Evolutionary conservation across 768 basidiomycete genomes (phyloP).

Genomic region (Russula sp.): DNA sequence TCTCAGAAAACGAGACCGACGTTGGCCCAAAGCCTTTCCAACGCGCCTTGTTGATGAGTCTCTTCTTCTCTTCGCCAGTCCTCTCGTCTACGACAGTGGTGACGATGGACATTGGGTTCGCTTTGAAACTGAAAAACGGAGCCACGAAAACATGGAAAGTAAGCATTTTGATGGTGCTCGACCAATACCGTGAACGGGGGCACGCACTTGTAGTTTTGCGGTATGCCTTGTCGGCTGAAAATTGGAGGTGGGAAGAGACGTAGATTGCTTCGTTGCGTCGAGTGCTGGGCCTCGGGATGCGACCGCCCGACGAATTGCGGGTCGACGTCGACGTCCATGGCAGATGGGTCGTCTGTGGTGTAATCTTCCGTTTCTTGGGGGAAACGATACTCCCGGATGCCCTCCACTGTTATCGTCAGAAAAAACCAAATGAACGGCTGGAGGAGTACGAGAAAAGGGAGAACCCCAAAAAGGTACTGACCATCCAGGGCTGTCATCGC

Average conservation of each 20-base stretch:
- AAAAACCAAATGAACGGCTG: background rate
- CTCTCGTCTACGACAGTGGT: constrained; percentile 61
- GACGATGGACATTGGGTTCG: constrained; percentile 65
- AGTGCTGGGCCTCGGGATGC: constrained; percentile 9
- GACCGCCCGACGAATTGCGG: constrained; percentile 31
- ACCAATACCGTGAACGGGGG: background rate
- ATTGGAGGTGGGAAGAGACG: constrained; percentile 83
- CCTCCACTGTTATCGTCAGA: constrained; percentile 46
- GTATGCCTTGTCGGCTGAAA: constrained; percentile 75
- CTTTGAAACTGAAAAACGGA: constrained; percentile 51
- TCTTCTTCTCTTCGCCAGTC: constrained; percentile 74
- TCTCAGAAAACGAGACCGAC: constrained; percentile 60
- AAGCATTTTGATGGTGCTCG: background rate
- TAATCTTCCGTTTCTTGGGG: constrained; percentile 65
- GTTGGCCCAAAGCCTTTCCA: constrained; percentile 80
- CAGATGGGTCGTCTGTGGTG: constrained; percentile 29
- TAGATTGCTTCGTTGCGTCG: constrained; percentile 45
- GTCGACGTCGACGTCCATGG: constrained; percentile 41
- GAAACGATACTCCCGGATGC: constrained; percentile 62
- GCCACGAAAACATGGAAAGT: background rate
- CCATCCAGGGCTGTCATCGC: constrained; percentile 82
- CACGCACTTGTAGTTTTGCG: constrained; percentile 72
- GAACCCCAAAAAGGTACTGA: constrained; percentile 30
- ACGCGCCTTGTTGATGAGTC: constrained; percentile 79
- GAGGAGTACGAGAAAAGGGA: background rate